Percentiles rank a stretch among this genome's conserved stretches.
These are phyloP conservation scores for Curvularia spicifera DNA, from an alignment of 2,329 filamentous ascomycete genomes.

Conservation along the genomic window DNA sequence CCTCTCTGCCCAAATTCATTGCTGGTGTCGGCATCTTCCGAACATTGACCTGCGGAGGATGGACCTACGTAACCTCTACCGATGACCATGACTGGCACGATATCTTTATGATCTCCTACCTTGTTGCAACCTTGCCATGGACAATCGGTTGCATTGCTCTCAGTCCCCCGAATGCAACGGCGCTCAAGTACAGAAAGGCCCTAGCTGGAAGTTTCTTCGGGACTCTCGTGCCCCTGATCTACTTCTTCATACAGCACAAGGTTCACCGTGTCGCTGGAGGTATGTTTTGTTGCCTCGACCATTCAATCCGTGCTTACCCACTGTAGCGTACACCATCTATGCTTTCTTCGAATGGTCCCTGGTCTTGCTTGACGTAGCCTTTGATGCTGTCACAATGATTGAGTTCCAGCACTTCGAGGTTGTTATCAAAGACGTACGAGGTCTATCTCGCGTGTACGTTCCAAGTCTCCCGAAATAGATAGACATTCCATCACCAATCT, in stretches of 20 bases:
- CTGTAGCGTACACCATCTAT: constrained; percentile 89
- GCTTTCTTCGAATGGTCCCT: constrained; percentile 98
- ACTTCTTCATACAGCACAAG: constrained; percentile 99
- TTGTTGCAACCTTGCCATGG: constrained; percentile 94
- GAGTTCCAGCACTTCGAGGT: constrained; percentile 92
- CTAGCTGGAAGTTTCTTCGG: constrained; percentile 86
- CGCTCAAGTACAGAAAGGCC: constrained; percentile 88
- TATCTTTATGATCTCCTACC: constrained; percentile 98
- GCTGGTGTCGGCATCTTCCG: constrained; percentile 81
- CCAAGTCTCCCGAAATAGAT: constrained; percentile 89
- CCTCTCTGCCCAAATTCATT: constrained; percentile 79
- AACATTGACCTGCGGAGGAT: constrained; percentile 92
- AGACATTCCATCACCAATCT: constrained; percentile 50
- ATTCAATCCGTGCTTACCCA: constrained; percentile 29
- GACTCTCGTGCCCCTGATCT: constrained; percentile 86
- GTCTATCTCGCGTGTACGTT: constrained; percentile 97
- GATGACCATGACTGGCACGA: constrained; percentile 99
- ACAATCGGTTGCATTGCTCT: constrained; percentile 87
- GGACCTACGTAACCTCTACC: constrained; percentile 98
- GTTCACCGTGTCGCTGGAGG: constrained; percentile 92
- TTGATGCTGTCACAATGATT: constrained; percentile 91
- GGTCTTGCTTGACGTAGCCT: constrained; percentile 92
- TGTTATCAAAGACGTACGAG: constrained; percentile 85
- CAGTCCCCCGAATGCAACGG: constrained; percentile 81
- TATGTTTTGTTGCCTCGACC: constrained; percentile 56